Base-by-base conservation (phyloP, 2,329 filamentous ascomycete species). In the Sordariomycetes sp. region DNA sequence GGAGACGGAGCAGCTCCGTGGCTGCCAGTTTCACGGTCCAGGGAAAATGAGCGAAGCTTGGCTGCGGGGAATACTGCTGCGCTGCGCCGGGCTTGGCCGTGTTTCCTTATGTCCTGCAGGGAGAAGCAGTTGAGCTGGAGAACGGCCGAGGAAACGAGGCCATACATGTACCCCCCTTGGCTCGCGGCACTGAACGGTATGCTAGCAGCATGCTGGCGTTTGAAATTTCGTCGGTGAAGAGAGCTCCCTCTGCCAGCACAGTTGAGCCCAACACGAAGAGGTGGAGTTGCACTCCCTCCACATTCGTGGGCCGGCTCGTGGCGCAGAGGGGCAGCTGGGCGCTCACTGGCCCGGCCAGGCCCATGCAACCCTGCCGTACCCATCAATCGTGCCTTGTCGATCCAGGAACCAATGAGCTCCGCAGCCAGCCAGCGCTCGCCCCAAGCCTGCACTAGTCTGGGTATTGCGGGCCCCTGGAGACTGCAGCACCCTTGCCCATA, bases 361-460 rank as follows among this genome's bases (percentile, higher is more conserved):
- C n/a, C n/a, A 16, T 57, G 55, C 51, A 57, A 57, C 55, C 50
- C 55, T 57, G 43, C 40, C 43, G 55, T 57, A 18, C 55, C 18
- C 46, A n/a, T 51, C 11, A 43, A 12, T 16, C 55, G 46, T 50
- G 22, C 46, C 46, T 50, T 11, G 5, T 14, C 6, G 20, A 53
- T 52, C 55, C 48, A 53, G 55, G 46, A 57, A 40, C 55, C 55
- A 57, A 57, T 57, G 34, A 53, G 35, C 55, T 57, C 20, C 40
- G 48, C 48, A 57, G 55, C 32, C 50, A 24, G 24, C 18, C 46
- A 52, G 48, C 55, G 55, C n/a, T 43, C 55, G 43, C 52, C 53
- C 55, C 16, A 32, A 32, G 34, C 46, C 52, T 32, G 28, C 46
- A 34, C 46, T 48, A 53, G 34, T 43, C 46, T 43, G 55, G 46